Evolutionary conservation across 1,284 basidiomycete species (phyloP), one percentile per base, ranked within the genome.

Genomic region (Phylloporus sp.): DNA sequence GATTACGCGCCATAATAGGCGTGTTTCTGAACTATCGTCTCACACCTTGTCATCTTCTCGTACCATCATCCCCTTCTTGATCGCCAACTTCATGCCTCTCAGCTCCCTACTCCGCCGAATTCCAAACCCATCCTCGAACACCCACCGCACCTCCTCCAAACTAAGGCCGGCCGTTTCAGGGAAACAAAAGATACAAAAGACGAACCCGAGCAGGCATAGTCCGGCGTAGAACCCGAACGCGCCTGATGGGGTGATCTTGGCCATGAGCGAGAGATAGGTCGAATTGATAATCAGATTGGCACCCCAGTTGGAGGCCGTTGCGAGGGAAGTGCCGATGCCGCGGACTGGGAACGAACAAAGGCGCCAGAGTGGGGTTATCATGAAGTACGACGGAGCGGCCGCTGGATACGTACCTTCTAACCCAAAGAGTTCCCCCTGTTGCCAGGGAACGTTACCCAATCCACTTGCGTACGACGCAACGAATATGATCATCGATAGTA

Each of bases 301-400:
- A n/a, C 80, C 84, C 93, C 93, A 94, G 78, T 94, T 94, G 37
- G 86, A 89, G 6, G 91, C 88, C 1, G 92, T 94, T n/a, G 88
- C 83, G 64, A 94, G 82, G 4, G 90, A 90, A 17, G 91, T 91
- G 28, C 93, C 93, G 54, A 95, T 85, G 4, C 93, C 93, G 60
- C 93, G 86, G 12, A 94, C 92, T 87, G 63, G 32, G 49, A 55
- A 56, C 24, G 39, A 46, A 2, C 6, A 4, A 12, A 56, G 49
- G 20, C 29, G 24, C 17, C 28, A 22, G 49, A 29, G 28, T 15
- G 46, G n/a, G 26, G 26, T n/a, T 13, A n/a, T n/a, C 8, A n/a
- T n/a, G 26, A 17, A 49, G 28, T 13, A 17, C 28, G 18, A 29
- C 15, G 10, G 10, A 32, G 31, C 28, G 29, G 29, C 7, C 10